phyloP scores from a whole-genome alignment of 2,329 filamentous ascomycete species.

The Botrytis aclada region DNA sequence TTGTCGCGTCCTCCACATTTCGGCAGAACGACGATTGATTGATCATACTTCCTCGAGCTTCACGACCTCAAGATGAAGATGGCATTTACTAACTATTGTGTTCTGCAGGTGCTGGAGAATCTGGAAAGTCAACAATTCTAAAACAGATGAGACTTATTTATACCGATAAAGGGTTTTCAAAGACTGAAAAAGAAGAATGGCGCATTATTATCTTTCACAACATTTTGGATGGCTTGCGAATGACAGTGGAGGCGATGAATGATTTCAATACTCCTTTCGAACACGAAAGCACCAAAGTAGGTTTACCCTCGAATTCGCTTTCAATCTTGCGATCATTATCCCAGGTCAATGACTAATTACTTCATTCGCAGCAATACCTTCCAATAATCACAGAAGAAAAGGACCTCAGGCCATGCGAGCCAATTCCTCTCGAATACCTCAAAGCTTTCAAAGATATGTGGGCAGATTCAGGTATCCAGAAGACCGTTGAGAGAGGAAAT shows the following conservation, averaged over 20 bases:
- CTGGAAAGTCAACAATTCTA: conserved; percentile 91
- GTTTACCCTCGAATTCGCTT: conserved; percentile 33
- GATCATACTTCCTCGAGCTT: neutral
- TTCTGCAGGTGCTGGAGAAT: conserved; percentile 82
- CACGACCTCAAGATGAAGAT: neutral
- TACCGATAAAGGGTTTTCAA: conserved; percentile 77
- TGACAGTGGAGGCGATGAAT: conserved; percentile 87
- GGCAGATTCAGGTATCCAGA: conserved; percentile 77
- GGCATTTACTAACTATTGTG: conserved; percentile 24
- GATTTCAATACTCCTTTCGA: conserved; percentile 79
- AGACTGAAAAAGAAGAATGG: conserved; percentile 87
- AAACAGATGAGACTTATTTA: conserved; percentile 99
- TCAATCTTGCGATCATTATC: neutral
- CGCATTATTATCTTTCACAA: conserved; percentile 96
- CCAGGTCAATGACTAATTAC: conserved; percentile 9
- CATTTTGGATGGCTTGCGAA: conserved; percentile 85
- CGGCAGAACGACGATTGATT: conserved; percentile 9
- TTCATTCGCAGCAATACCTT: conserved; percentile 64
- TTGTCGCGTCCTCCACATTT: conserved; percentile 27
- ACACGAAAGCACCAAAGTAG: conserved; percentile 73
- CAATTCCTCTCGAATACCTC: conserved; percentile 74
- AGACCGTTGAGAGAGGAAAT: conserved; percentile 89
- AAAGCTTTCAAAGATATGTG: conserved; percentile 81
- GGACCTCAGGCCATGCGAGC: conserved; percentile 79
- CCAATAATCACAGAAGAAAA: conserved; percentile 73